Evolutionary conservation across 108 stramenopile genomes (phyloP), one percentile per base, ranked within the genome.

Genomic region (Bacterosira constricta): DNA sequence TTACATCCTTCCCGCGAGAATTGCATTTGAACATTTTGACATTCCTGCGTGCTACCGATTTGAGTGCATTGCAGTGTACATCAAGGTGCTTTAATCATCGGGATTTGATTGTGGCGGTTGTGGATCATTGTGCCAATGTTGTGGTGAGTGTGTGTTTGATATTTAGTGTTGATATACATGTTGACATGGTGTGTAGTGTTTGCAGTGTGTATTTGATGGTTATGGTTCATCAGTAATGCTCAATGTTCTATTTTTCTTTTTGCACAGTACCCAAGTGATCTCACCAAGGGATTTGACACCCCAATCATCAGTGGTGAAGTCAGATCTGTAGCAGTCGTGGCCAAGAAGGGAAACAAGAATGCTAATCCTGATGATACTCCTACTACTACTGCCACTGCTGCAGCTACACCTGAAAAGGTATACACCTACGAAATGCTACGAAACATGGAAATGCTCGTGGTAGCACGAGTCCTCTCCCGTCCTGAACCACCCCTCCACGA

Each of bases 381-480:
- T 18, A 52, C 18, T 8, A 37, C 3, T 18, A 21, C 65, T 39
- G 62, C 31, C 35, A 52, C 47, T 12, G 15, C 17, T 9, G 31
- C 27, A 30, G 27, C 37, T 31, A 21, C 35, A 31, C 46, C 57
- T 12, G 32, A 41, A 20, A 63, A 62, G 56, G 65, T 79, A 32
- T 90, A 85, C 63, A 90, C 86, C 0, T 91, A 85, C 75, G 82
- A 85, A 69, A 80, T 84, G 61, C 76, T 96, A 18, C 79, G 95
- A n/a, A 88, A 89, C 64, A 91, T 96, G 81, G 95, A 96, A 71
- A 79, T 93, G 80, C 82, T 90, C 4, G 91, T 93, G 11, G 92
- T 96, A 6, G 91, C 91, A 12, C 79, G 95, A n/a, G 88, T 90
- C 30, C 73, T 96, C 30, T 75, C 67, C 25, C 72, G 86, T 52